Evolutionary conservation across 495 filamentous ascomycete genomes (phyloP), one percentile per base, ranked within the genome.

Genomic region (Aspergillus conjunctus): DNA sequence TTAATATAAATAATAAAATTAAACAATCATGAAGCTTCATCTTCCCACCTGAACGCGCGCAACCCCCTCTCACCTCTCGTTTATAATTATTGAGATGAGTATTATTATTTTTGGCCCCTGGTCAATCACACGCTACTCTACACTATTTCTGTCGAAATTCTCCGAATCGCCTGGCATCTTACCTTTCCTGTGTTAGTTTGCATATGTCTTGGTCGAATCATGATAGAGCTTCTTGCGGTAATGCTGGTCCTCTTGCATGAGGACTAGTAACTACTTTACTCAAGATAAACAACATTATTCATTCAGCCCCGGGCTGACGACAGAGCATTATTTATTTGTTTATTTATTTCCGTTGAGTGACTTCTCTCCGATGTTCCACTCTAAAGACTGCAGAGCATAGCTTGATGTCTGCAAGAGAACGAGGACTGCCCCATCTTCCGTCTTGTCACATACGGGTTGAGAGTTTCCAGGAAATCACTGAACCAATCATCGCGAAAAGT

Each of bases 121-220:
- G 22, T 30, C n/a, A 30, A 30, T 17, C 50, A 60, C 50, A 50
- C 58, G 58, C 58, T 54, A 2, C 26, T 30, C 39, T 43, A 52
- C 48, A 34, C 50, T 45, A 39, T 37, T 59, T 59, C 57, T 41
- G 50, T 34, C 14, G 15, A 60, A 59, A 60, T 60, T 60, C 58
- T 60, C 58, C 58, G 58, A 58, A 45, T 45, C 32, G 21, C 7
- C 22, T 21, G 55, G 20, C 32, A 46, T 32, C 34, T 61, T 61
- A 51, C 59, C 46, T 32, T 12, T 32, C 54, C 39, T 30, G 59
- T 56, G 44, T 18, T 61, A 56, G 52, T 56, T 31, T 44, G 15
- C 15, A 48, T 10, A 26, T 59, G n/a, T 34, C 49, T 32, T 41
- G 11, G 1, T 41, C 37, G 15, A 41, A 50, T 15, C 49, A 45